phyloP scores from a whole-genome alignment of 345 rosid genomes.

The Triadica sebifera region DNA sequence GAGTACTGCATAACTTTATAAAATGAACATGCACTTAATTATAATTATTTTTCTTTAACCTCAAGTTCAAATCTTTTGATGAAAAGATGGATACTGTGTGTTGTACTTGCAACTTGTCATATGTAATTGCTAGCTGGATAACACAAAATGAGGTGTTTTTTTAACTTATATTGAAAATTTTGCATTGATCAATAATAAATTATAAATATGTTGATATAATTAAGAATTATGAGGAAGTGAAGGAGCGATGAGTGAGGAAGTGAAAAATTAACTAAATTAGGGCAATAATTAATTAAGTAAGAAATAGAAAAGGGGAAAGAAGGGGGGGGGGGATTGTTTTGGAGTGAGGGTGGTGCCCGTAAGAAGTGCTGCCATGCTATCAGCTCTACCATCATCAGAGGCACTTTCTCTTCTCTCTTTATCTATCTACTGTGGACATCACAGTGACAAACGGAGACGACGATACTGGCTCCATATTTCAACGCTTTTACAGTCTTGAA shows the following conservation, averaged over 20 bases:
- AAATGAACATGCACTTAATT: background rate
- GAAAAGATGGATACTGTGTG: background rate
- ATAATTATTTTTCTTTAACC: background rate
- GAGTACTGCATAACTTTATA: background rate
- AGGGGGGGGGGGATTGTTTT: too few relatives aligned
- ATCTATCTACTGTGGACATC: constrained; percentile 47
- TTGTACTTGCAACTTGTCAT: background rate
- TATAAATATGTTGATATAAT: too few relatives aligned
- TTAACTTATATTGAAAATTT: too few relatives aligned
- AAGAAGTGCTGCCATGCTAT: constrained; percentile 47
- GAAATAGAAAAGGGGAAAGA: too few relatives aligned
- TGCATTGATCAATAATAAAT: too few relatives aligned
- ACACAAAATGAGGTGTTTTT: background rate
- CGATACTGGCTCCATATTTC: constrained; percentile 80
- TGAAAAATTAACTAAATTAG: too few relatives aligned
- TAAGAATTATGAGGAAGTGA: too few relatives aligned
- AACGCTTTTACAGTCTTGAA: constrained; percentile 60
- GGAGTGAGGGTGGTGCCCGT: constrained; percentile 38
- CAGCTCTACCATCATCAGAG: background rate
- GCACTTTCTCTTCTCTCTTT: background rate
- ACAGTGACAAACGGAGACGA: constrained; percentile 88
- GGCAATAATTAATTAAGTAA: too few relatives aligned
- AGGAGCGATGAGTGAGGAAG: too few relatives aligned
- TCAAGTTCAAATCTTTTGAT: background rate
- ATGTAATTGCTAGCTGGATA: background rate